Conservation (phyloP, 805 yeast genomes). For the Sungouiozyma intestinalis region DNA sequence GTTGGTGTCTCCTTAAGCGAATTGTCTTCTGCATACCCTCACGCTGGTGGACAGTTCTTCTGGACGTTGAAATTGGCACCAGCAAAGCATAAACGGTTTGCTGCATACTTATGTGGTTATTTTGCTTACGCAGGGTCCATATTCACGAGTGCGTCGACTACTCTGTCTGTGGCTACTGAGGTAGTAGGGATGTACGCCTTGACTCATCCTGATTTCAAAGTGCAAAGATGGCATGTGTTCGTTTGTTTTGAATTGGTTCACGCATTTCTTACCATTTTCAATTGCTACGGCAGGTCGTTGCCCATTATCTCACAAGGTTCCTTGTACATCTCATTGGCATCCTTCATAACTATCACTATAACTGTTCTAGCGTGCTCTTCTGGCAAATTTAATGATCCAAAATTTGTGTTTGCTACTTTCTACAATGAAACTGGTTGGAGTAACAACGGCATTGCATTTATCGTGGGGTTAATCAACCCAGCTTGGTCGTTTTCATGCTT, state of each 20-base stretch:
- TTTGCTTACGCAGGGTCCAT: slow-evolving; percentile 57
- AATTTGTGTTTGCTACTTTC: slow-evolving; percentile 49
- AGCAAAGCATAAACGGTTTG: slow-evolving; percentile 31
- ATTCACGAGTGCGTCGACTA: slow-evolving; percentile 54
- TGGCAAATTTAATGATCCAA: slow-evolving; percentile 44
- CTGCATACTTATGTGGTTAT: slow-evolving; percentile 52
- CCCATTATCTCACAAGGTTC: slow-evolving; percentile 44
- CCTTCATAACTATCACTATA: slow-evolving; percentile 47
- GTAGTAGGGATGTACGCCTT: slow-evolving; percentile 42
- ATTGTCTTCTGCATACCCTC: slow-evolving; percentile 46
- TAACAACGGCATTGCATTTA: slow-evolving; percentile 48
- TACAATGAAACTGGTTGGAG: slow-evolving; percentile 55
- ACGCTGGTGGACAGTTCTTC: slow-evolving; percentile 56
- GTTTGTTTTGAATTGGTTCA: slow-evolving; percentile 42
- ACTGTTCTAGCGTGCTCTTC: slow-evolving; percentile 45
- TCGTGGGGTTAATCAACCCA: slow-evolving; percentile 58
- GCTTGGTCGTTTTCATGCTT: slow-evolving; percentile 63
- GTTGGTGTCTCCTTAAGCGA: slow-evolving; percentile 46
- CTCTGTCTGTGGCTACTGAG: slow-evolving; percentile 45
- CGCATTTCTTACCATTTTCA: slow-evolving; percentile 38
- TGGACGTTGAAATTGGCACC: slow-evolving; percentile 53
- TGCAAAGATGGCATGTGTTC: slow-evolving; percentile 48
- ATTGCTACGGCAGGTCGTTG: slow-evolving; percentile 44
- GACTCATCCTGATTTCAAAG: slow-evolving; percentile 26
- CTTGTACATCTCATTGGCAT: slow-evolving; percentile 42